These are phyloP conservation scores for Collybia sordida DNA, from an alignment of 768 basidiomycete genomes.

Conservation along the genomic window DNA sequence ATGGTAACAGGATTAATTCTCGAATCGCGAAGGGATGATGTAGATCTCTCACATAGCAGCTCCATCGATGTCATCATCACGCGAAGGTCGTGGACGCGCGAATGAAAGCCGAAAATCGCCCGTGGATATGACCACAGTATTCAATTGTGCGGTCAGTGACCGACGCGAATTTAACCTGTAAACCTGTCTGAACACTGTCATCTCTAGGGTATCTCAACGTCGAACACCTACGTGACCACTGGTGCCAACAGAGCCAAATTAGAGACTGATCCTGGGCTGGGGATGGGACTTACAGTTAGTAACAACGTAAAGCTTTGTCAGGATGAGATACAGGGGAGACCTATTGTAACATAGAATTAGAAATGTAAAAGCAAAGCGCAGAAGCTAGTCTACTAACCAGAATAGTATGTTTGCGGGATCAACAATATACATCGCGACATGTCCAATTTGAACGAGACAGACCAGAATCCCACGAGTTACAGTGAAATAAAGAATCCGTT, in stretches of 20 bases:
- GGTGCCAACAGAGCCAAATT: background rate
- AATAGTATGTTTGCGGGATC: constrained; percentile 5
- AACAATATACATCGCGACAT: constrained; percentile 6
- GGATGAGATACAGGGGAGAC: background rate
- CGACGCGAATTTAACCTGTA: background rate
- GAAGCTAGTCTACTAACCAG: background rate
- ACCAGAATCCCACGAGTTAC: constrained; percentile 8
- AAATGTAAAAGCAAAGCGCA: background rate
- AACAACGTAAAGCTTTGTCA: constrained; percentile 6
- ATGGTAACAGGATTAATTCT: too few species aligned
- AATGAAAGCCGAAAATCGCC: too few species aligned
- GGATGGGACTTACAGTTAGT: constrained; percentile 1
- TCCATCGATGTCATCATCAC: too few species aligned
- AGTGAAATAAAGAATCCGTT: constrained; percentile 5
- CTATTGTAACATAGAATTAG: background rate
- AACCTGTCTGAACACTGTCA: too few species aligned
- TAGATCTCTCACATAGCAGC: too few species aligned
- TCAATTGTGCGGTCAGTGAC: background rate
- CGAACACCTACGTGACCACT: constrained; percentile 1
- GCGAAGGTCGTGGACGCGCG: too few species aligned
- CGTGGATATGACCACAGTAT: background rate
- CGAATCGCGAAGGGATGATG: too few species aligned
- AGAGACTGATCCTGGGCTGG: too few species aligned
- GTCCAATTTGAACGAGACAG: constrained; percentile 3
- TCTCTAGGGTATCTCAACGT: background rate